Evolutionary conservation across 106 monocot species (phyloP).

Genomic region (Dactylorhiza incarnata): DNA sequence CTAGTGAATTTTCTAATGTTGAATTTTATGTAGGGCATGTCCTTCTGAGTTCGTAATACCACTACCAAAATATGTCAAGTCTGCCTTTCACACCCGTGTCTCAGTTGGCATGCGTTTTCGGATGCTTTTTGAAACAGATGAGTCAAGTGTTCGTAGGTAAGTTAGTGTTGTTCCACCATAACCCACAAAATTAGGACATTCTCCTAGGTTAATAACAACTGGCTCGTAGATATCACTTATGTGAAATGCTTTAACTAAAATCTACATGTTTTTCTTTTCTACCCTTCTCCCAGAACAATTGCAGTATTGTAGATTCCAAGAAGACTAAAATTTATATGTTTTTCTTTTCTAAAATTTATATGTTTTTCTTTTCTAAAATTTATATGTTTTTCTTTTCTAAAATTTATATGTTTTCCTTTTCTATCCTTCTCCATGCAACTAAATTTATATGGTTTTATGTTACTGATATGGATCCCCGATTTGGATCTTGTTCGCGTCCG

Average conservation of each 20-base stretch:
- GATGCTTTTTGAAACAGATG: conserved; percentile 98
- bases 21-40: conserved; percentile 47
- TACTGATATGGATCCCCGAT: too few relatives aligned
- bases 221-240: neutral
- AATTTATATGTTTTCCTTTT: too few relatives aligned
- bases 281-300: neutral
- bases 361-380: neutral
- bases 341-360: too few relatives aligned
- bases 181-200: neutral
- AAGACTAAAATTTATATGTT: neutral
- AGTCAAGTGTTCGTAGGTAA: conserved; percentile 93
- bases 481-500: too few relatives aligned
- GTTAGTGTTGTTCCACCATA: conserved; percentile 6
- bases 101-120: conserved; percentile 97
- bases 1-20: neutral
- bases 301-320: neutral
- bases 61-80: conserved; percentile 82
- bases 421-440: too few relatives aligned
- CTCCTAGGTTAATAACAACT: neutral
- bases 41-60: conserved; percentile 96
- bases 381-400: too few relatives aligned
- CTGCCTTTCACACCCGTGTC: conserved; percentile 86
- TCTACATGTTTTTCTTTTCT: neutral
- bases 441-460: too few relatives aligned
- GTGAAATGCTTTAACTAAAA: neutral